phyloP scores from a whole-genome alignment of 768 basidiomycete species.

The Coprinellus micaceus region DNA sequence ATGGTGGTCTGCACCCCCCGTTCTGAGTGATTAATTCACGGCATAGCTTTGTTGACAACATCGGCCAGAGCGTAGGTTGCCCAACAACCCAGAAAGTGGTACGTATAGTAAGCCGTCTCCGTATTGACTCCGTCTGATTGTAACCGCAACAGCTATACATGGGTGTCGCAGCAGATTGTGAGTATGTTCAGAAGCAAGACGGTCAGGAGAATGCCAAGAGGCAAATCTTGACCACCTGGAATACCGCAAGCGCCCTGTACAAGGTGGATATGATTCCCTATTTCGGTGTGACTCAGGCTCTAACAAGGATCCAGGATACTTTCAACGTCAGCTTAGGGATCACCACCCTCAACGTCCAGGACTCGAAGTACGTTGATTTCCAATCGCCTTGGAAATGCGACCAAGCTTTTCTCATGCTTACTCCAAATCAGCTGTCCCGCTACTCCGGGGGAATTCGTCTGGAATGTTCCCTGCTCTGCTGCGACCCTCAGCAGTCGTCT shows the following conservation, averaged over 20 bases:
- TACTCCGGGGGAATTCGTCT: constrained; percentile 49
- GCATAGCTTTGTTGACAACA: constrained; percentile 60
- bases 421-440: constrained; percentile 53
- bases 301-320: constrained; percentile 39
- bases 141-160: constrained; percentile 51
- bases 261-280: constrained; percentile 38
- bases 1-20: neutral
- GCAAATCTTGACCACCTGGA: constrained; percentile 77
- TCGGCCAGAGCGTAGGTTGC: constrained; percentile 70
- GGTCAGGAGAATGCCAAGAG: constrained; percentile 61
- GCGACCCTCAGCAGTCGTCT: constrained; percentile 62
- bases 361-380: constrained; percentile 36
- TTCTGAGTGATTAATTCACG: constrained; percentile 1
- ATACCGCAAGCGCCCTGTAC: constrained; percentile 70
- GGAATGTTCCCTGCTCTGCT: constrained; percentile 73
- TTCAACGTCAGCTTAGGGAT: constrained; percentile 88
- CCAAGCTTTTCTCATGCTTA: neutral
- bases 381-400: neutral
- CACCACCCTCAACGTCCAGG: constrained; percentile 71
- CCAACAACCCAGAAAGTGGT: constrained; percentile 69
- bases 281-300: constrained; percentile 5
- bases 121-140: constrained; percentile 2
- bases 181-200: constrained; percentile 64
- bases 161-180: constrained; percentile 88
- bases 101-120: constrained; percentile 18